Evolutionary conservation across 208 protist genomes (phyloP).

Genomic region (Leptomonas pyrrhocoris): DNA sequence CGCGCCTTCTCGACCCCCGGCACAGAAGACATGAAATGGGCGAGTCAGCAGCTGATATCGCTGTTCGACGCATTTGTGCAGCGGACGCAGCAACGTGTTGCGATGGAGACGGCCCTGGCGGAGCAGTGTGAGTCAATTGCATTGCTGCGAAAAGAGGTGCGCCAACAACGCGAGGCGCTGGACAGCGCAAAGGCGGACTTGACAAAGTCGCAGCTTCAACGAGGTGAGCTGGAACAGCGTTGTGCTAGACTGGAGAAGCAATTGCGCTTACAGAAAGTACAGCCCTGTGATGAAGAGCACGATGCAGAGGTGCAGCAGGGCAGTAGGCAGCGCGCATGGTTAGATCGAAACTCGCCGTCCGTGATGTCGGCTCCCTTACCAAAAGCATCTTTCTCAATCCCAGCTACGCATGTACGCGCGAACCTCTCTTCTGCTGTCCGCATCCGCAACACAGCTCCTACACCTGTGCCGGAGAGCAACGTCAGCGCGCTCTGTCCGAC

Average conservation of each 20-base stretch:
- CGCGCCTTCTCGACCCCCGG: conserved; percentile 6
- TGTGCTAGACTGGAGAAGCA: conserved; percentile 10
- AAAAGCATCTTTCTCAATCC: neutral
- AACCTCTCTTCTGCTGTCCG: too few species aligned
- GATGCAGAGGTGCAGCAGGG: neutral
- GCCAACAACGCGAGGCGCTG: conserved; percentile 6
- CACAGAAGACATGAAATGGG: conserved; percentile 8
- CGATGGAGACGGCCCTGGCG: conserved; percentile 35
- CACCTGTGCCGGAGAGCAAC: neutral
- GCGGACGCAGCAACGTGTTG: conserved; percentile 2
- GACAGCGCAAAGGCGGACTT: neutral
- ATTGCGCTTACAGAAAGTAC: neutral
- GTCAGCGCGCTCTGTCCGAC: neutral
- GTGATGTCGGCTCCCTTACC: neutral
- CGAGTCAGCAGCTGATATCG: conserved; percentile 4
- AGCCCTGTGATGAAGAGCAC: neutral
- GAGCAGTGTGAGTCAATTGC: conserved; percentile 45
- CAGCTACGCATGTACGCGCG: neutral
- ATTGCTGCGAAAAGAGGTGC: conserved; percentile 21
- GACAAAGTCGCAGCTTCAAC: neutral
- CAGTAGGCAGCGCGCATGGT: neutral
- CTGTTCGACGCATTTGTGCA: conserved; percentile 7
- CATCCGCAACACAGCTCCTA: neutral
- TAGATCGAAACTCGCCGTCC: neutral
- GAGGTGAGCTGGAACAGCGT: neutral